A percentile compares a stretch with the other conserved stretches of the same genome.
phyloP scores from a whole-genome alignment of 257 asterid genomes.

The Solanum sejunctum region DNA sequence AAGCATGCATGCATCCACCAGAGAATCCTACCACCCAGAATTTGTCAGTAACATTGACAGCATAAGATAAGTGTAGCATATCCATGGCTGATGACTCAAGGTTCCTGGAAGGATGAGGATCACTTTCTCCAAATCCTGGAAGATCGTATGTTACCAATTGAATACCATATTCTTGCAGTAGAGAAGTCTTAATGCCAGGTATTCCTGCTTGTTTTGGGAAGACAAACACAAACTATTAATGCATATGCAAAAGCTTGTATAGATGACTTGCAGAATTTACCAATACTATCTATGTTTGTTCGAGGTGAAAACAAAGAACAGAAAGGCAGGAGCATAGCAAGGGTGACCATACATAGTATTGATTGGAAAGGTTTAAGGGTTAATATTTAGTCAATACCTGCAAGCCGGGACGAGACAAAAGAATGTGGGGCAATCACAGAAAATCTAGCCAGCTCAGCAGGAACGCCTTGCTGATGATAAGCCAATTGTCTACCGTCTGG shows the following conservation, averaged over 20 bases:
- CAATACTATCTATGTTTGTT: neutral
- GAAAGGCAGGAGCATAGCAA: neutral
- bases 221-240: neutral
- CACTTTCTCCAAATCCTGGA: slow-evolving; percentile 98
- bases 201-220: slow-evolving; percentile 39
- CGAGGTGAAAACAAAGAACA: neutral
- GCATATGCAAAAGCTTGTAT: neutral
- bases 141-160: slow-evolving; percentile 77
- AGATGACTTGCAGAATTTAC: neutral
- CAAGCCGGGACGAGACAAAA: slow-evolving; percentile 85
- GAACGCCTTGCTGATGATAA: slow-evolving; percentile 74
- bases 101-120: slow-evolving; percentile 72
- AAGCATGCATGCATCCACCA: slow-evolving; percentile 73
- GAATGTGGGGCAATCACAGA: slow-evolving; percentile 67
- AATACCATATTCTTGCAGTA: slow-evolving; percentile 72
- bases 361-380: neutral
- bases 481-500: slow-evolving; percentile 91
- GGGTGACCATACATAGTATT: neutral
- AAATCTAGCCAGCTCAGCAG: slow-evolving; percentile 66
- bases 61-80: slow-evolving; percentile 69
- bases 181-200: slow-evolving; percentile 59
- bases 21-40: slow-evolving; percentile 86
- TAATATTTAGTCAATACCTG: slow-evolving; percentile 37
- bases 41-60: slow-evolving; percentile 62
- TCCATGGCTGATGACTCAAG: slow-evolving; percentile 94